Evolutionary conservation across 176 grass and related monocot genomes (phyloP).

Genomic region (Poa pratensis): DNA sequence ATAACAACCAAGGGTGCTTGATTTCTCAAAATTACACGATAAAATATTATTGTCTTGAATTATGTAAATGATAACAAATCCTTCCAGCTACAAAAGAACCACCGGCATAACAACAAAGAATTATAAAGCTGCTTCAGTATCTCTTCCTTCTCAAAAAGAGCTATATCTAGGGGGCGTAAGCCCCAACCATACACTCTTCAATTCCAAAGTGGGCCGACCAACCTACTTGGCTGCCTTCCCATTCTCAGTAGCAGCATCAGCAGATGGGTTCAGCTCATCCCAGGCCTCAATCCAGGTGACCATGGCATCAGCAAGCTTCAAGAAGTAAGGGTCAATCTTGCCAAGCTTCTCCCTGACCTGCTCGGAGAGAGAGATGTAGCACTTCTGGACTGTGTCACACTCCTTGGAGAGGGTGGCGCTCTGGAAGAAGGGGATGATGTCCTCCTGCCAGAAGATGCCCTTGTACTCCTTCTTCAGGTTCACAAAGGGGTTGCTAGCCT

Average conservation of each 20-base stretch:
- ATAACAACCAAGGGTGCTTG: constrained; percentile 26
- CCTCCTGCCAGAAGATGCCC: constrained; percentile 99
- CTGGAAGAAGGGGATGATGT: constrained; percentile 98
- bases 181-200: constrained; percentile 40
- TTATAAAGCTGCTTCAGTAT: constrained; percentile 60
- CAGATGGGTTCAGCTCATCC: constrained; percentile 79
- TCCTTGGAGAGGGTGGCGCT: constrained; percentile 71
- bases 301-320: constrained; percentile 91
- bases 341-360: constrained; percentile 80
- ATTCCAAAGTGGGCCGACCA: neutral
- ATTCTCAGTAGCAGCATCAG: constrained; percentile 25
- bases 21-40: constrained; percentile 55
- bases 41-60: constrained; percentile 53
- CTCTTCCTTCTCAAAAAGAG: constrained; percentile 55
- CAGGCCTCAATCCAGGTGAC: constrained; percentile 94
- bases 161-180: constrained; percentile 58
- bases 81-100: constrained; percentile 60
- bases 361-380: constrained; percentile 73
- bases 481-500: constrained; percentile 98
- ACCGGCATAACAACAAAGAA: constrained; percentile 46
- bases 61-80: constrained; percentile 59
- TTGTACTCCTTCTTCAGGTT: constrained; percentile 99
- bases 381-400: constrained; percentile 81
- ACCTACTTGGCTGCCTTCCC: constrained; percentile 54
- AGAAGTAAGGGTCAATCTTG: constrained; percentile 66